A percentile compares a stretch with the other conserved stretches of the same genome.
Evolutionary conservation across 106 monocot genomes (phyloP).

Genomic region (Dioscorea alata): DNA sequence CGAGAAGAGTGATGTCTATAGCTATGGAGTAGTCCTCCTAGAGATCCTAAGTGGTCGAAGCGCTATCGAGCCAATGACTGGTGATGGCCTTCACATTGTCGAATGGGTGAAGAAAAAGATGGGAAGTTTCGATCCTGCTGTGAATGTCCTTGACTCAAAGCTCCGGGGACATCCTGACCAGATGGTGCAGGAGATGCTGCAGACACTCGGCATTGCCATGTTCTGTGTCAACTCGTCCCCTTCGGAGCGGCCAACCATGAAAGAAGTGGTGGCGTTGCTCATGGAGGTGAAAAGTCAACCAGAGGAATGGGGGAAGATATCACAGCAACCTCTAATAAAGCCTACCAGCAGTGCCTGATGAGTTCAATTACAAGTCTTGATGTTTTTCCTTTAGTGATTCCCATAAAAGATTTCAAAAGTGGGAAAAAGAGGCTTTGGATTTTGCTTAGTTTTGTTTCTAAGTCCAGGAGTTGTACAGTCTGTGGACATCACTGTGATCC

Average conservation of each 20-base stretch:
- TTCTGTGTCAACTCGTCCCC: slow-evolving; percentile 88
- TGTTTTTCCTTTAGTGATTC: slow-evolving; percentile 8
- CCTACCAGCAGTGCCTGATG: slow-evolving; percentile 22
- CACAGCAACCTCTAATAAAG: slow-evolving; percentile 79
- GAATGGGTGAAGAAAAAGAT: slow-evolving; percentile 95
- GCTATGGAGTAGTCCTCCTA: slow-evolving; percentile 92
- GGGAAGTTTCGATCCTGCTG: slow-evolving; percentile 63
- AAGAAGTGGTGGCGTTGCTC: slow-evolving; percentile 89
- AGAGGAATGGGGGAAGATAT: slow-evolving; percentile 70
- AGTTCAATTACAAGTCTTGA: not conserved
- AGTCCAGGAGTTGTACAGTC: slow-evolving; percentile 3
- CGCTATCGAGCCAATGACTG: slow-evolving; percentile 56
- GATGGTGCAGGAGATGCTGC: slow-evolving; percentile 91
- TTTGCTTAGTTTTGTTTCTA: not conserved
- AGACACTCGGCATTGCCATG: slow-evolving; percentile 86
- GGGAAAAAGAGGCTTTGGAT: not conserved
- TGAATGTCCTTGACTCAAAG: slow-evolving; percentile 63
- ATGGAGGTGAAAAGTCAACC: slow-evolving; percentile 79
- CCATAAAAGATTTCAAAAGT: not conserved
- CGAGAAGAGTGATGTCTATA: slow-evolving; percentile 97
- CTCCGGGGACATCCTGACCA: slow-evolving; percentile 61
- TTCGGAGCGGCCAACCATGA: slow-evolving; percentile 84
- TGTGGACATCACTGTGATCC: too few species aligned
- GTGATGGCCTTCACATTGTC: slow-evolving; percentile 74
- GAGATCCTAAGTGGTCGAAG: slow-evolving; percentile 85